Evolutionary conservation across 1,139 yeast genomes (phyloP), one percentile per base, ranked within the genome.

Genomic region (Suhomyces panamericanus): DNA sequence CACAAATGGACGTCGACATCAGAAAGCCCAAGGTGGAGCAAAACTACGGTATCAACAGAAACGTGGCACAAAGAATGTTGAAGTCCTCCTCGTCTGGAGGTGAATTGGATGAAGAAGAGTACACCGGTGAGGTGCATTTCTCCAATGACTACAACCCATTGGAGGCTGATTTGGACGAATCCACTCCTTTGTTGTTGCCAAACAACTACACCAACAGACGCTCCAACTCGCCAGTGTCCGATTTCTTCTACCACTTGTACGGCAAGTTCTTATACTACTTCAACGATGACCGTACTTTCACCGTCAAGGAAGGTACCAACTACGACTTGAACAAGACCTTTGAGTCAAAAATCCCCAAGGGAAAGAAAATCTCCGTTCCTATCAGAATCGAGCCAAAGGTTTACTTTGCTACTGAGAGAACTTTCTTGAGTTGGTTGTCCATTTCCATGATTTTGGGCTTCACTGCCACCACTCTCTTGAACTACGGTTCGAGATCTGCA

Each of bases 1-100:
- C 98, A n/a, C 99, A 93, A 69, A 93, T 93, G 99, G 88, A 82
- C 54, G 85, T 85, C 42, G 99, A 93, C 63, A 93, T 93, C 55
- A 83, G 96, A 63, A 93, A 93, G 65, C 97, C 97, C 29, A 81
- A 84, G 51, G 69, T 80, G 32, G 81, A 80, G 58, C 80, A 78
- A 51, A 81, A 80, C 45, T 76, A 77, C 56, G 95, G 95, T 56
- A 75, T 75, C 50, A 64, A 60, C 43, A 66, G 78, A 56, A 65
- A 67, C 44, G 35, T 48, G 28, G 54, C 50, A 32, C 66, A 63
- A 39, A 57, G 61, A 45, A 56, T 54, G 40, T 50, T 53, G 48
- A 65, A 64, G 42, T 63, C 69, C 11, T 65, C 75, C 5, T 68
- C 76, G 16, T 67, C 84, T 28, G 83, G 83, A 16, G 73, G 73